Evolutionary conservation across 139 green algal species (phyloP), one percentile per base, ranked within the genome.

Genomic region (Pleodorina starrii): DNA sequence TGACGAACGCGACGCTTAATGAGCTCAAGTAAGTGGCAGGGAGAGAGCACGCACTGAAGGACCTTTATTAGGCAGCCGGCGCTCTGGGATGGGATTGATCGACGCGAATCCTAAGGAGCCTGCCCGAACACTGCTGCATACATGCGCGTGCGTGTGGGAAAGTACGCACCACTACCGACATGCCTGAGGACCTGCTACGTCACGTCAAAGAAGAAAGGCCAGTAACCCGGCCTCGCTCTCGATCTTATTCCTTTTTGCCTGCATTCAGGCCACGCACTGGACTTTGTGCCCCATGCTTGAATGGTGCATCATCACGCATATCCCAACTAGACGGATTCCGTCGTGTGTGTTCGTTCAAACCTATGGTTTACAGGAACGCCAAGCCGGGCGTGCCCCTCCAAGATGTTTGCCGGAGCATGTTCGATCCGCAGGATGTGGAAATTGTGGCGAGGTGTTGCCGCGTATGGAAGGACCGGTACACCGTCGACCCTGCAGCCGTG

Each of bases 11-110:
- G 0, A 35, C 51, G 12, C 69, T 89, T 0, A 44, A 46, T 51
- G 84, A 54, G n/a, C 25, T 89, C 1, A 36, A 32, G 84, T 89
- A 25, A 87, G 81, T 75, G 25, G 12, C 17, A n/a, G n/a, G n/a
- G n/a, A n/a, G n/a, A n/a, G n/a, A n/a, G n/a, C n/a, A n/a, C n/a
- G n/a, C n/a, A n/a, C n/a, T 16, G 43, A 46, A 44, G 4, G 9
- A 75, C 35, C 32, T 43, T 46, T 46, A 75, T 75, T 9, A 75
- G n/a, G n/a, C n/a, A n/a, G n/a, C n/a, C n/a, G n/a, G n/a, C n/a
- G n/a, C n/a, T 46, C 10, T 75, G 35, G 10, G 43, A 75, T 75
- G 35, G 63, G 5, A 73, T 43, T 25, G 10, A 73, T 73, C 5
- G 5, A 42, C 63, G 43, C n/a, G 63, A 17, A 73, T 42, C 29